Conservation (phyloP, 345 rosid species). For the Eucalyptus lansdowneana region DNA sequence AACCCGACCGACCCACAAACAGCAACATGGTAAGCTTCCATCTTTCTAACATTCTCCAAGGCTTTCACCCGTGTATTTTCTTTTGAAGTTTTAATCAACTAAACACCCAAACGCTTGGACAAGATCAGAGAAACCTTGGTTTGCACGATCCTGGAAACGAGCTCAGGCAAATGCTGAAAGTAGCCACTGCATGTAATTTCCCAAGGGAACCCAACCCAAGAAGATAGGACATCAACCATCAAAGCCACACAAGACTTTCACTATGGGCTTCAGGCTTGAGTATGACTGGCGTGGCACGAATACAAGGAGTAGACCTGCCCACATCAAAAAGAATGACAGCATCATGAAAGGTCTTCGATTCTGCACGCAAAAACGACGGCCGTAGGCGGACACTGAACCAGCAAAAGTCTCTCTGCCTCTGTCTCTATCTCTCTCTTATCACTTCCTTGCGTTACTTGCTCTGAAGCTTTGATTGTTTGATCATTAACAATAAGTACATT, state of each 20-base stretch:
- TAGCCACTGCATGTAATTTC: constrained; percentile 21
- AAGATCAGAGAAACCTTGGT: constrained; percentile 46
- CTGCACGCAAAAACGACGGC: background rate
- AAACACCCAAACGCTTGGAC: constrained; percentile 30
- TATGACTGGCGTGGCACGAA: background rate
- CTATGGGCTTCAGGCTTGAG: too few species aligned
- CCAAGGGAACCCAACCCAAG: constrained; percentile 16
- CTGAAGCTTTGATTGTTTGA: background rate
- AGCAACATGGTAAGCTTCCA: constrained; percentile 49
- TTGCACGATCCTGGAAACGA: constrained; percentile 41
- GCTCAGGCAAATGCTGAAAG: constrained; percentile 52
- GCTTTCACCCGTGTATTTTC: constrained; percentile 9
- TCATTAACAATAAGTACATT: background rate
- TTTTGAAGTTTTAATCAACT: background rate
- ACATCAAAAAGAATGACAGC: background rate
- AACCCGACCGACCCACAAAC: constrained; percentile 81
- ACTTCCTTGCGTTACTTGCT: background rate
- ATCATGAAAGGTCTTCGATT: background rate
- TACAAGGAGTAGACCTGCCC: background rate
- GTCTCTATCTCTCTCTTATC: background rate
- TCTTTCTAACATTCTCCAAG: constrained; percentile 18
- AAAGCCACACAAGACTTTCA: background rate
- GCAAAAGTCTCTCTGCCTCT: background rate
- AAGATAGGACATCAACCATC: background rate
- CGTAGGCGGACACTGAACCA: background rate